phyloP scores from a whole-genome alignment of 108 stramenopile genomes.

The Chaetoceros tenuissimus region DNA sequence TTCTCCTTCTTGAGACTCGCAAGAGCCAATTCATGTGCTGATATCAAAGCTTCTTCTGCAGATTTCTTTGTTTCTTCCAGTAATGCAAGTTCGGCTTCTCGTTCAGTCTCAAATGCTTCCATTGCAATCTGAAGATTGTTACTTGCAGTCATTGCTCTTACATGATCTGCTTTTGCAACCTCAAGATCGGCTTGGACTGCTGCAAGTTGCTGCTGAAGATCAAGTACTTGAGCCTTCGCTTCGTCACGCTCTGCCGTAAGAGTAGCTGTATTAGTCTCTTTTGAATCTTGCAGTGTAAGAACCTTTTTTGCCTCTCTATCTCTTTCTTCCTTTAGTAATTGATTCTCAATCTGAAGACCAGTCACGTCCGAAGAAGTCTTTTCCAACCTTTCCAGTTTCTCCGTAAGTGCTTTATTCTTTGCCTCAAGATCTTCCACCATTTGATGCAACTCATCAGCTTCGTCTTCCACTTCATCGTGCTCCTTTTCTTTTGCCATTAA shows the following conservation, averaged over 20 bases:
- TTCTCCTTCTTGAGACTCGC: slow-evolving; percentile 48
- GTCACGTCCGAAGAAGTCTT: slow-evolving; percentile 40
- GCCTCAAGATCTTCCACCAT: slow-evolving; percentile 42
- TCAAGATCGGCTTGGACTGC: slow-evolving; percentile 70
- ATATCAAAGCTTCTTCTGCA: slow-evolving; percentile 51
- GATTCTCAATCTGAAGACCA: slow-evolving; percentile 69
- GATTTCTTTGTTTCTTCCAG: slow-evolving; percentile 56
- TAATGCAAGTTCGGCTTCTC: slow-evolving; percentile 70
- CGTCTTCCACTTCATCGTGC: slow-evolving; percentile 34
- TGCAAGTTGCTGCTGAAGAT: slow-evolving; percentile 63
- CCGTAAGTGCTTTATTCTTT: slow-evolving; percentile 37
- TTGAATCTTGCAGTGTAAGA: slow-evolving; percentile 25
- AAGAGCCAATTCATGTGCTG: slow-evolving; percentile 61
- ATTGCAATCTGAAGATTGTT: slow-evolving; percentile 69
- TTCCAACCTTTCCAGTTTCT: slow-evolving; percentile 35
- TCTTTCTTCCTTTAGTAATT: slow-evolving; percentile 67
- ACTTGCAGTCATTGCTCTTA: slow-evolving; percentile 58
- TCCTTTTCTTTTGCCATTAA: slow-evolving; percentile 33
- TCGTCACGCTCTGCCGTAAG: slow-evolving; percentile 54
- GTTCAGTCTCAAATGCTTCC: slow-evolving; percentile 77
- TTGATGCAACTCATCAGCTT: slow-evolving; percentile 52
- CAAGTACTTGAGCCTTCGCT: slow-evolving; percentile 45
- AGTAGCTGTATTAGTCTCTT: slow-evolving; percentile 26
- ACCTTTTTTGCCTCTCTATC: slow-evolving; percentile 52
- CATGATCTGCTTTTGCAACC: slow-evolving; percentile 56